Base-by-base conservation (phyloP, 768 basidiomycete species). In the Dendrothele bispora region DNA sequence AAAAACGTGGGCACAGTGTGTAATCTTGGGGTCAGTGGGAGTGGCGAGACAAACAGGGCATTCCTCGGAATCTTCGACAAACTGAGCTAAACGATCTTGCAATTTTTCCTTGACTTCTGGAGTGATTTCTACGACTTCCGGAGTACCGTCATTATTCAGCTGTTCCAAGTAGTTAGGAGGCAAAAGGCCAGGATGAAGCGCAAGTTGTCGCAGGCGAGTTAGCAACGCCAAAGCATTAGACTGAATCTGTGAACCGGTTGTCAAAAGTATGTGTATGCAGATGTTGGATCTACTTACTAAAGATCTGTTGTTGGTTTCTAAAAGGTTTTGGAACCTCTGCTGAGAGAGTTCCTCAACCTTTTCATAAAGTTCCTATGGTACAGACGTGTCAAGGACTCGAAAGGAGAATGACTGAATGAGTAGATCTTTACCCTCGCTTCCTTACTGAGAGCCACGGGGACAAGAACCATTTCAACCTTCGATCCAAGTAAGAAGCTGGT, bases 181-280 rank as follows among this genome's bases (percentile, higher is more conserved):
- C 40, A 91, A 69, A 21, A 95, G 73, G 2, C 80, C 82, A 0
- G 91, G 87, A 58, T 94, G 89, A 21, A 92, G 77, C 15, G 78
- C 86, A 17, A 93, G 68, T 64, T 95, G 92, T 25, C 91, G 81
- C 62, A 95, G 72, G 15, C 92, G 86, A 7, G 90, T 92, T n/a
- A 93, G 77, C 77, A 93, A 82, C 51, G 86, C 84, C 29, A 91
- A 64, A 12, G 90, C 81, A 55, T 86, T 84, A 2, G 80, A 80
- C 48, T 83, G 80, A 1, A 81, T 73, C 86, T 89, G 51, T 17
- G 22, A 21, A 43, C 36, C 47, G 36, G 37, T 50, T 51, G 49
- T 50, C 8, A 40, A 26, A 38, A 27, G 29, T 44, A 32, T 39
- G 5, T 11, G 24, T 49, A 5, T 42, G 25, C 14, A 41, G 28